Evolutionary conservation across 768 basidiomycete species (phyloP).

Genomic region (Amanita fuliginea): DNA sequence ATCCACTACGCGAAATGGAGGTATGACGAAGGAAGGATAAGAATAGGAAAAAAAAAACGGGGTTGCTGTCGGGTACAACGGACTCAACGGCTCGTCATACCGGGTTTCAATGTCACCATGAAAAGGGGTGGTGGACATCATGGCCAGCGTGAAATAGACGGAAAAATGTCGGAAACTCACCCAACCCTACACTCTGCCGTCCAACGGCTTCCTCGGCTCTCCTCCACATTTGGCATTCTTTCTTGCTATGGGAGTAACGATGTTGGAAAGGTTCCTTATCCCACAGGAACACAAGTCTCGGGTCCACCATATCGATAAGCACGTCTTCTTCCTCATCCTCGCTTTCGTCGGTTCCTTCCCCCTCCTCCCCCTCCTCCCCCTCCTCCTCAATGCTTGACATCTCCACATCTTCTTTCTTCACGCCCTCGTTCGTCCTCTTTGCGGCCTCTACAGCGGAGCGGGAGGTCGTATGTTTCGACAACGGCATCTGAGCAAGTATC

Average conservation of each 20-base stretch:
- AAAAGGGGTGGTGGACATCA: background rate
- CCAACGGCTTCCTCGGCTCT: constrained; percentile 18
- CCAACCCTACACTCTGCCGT: constrained; percentile 3
- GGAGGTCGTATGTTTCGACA: background rate
- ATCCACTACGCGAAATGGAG: background rate
- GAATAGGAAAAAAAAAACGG: background rate
- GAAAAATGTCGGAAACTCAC: background rate
- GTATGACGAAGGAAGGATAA: background rate
- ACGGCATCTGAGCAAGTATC: constrained; percentile 8
- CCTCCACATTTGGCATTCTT: constrained; percentile 23
- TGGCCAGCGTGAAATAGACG: background rate
- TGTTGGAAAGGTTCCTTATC: constrained; percentile 28
- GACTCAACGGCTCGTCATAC: background rate
- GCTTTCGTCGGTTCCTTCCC: background rate
- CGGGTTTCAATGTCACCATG: background rate
- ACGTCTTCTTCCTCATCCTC: constrained; percentile 6
- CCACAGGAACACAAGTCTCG: constrained; percentile 25
- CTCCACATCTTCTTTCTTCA: background rate
- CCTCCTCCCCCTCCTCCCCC: background rate
- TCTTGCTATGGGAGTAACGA: constrained; percentile 23
- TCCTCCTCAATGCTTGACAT: constrained; percentile 3
- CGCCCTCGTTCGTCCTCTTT: background rate
- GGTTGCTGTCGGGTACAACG: background rate
- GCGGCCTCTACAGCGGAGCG: background rate
- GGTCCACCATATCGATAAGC: constrained; percentile 13